Percentiles rank a stretch among this genome's conserved stretches.
phyloP scores from a whole-genome alignment of 2,329 filamentous ascomycete genomes.

The Cladosporium sp. region DNA sequence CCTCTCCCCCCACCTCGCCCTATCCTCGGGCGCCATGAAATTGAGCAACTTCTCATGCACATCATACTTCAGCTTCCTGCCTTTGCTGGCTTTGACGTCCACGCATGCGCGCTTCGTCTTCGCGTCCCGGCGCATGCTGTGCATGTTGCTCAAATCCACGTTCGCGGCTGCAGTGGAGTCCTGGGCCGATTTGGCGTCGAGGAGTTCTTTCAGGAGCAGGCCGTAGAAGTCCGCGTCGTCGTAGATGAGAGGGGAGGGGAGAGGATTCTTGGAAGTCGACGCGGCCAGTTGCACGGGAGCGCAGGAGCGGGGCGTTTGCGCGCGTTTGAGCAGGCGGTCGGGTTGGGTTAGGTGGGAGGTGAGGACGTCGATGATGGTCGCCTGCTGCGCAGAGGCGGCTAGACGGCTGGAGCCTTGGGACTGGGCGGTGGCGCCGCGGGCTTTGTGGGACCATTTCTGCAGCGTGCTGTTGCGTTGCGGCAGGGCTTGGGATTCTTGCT shows the following conservation, averaged over 20 bases:
- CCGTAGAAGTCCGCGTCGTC: constrained; percentile 97
- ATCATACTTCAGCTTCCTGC: constrained; percentile 87
- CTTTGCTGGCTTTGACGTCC: constrained; percentile 93
- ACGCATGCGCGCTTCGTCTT: constrained; percentile 84
- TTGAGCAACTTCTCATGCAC: constrained; percentile 97
- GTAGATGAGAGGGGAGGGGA: too few species aligned
- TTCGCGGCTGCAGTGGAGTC: constrained; percentile 43
- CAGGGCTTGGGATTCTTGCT: constrained; percentile 57
- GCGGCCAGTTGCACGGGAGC: constrained; percentile 61
- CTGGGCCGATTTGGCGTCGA: constrained; percentile 70
- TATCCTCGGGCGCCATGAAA: constrained; percentile 92
- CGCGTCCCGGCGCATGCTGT: constrained; percentile 60
- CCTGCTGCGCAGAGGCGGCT: constrained; percentile 55
- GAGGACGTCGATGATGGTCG: constrained; percentile 64
- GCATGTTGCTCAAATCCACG: constrained; percentile 31
- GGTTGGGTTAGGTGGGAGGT: constrained; percentile 63
- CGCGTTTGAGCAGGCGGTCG: constrained; percentile 65
- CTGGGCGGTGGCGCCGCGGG: constrained; percentile 57
- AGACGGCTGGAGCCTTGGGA: constrained; percentile 57
- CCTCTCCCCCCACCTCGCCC: constrained; percentile 71
- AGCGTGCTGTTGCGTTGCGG: constrained; percentile 66
- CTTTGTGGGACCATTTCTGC: constrained; percentile 87
- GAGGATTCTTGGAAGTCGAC: too few species aligned
- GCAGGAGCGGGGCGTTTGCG: constrained; percentile 69
- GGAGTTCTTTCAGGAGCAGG: constrained; percentile 83